Conservation (phyloP, 176 grass and related monocot species). For the Bromus sterilis region DNA sequence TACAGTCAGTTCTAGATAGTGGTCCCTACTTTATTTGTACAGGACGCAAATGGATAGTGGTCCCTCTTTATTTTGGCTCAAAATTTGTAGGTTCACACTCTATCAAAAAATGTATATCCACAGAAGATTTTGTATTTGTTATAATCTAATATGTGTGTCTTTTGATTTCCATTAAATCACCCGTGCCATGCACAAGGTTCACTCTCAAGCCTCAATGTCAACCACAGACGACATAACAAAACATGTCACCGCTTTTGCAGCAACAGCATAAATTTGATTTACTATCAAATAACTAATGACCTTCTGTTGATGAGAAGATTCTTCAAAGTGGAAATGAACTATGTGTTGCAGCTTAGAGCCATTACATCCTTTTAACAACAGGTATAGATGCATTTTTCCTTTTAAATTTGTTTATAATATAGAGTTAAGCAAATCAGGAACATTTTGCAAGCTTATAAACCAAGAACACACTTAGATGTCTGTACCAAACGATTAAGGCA, state of each 20-base stretch:
- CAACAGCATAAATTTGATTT: slow-evolving; percentile 3
- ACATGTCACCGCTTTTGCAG: neutral
- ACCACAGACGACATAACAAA: neutral
- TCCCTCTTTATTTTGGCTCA: neutral
- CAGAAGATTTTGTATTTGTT: neutral
- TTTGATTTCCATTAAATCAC: neutral
- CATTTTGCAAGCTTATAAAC: neutral
- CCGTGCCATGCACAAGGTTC: neutral
- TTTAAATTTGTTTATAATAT: slow-evolving; percentile 7
- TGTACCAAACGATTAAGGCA: neutral
- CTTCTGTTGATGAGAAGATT: neutral
- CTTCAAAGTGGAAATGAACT: neutral
- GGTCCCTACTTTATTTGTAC: neutral
- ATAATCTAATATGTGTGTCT: neutral
- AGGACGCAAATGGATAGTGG: neutral
- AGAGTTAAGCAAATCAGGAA: neutral
- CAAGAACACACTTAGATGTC: slow-evolving; percentile 11
- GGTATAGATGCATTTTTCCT: neutral
- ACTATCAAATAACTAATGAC: slow-evolving; percentile 3
- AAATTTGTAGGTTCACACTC: neutral
- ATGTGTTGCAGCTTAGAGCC: neutral
- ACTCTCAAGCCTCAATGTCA: neutral
- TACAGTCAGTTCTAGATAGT: neutral
- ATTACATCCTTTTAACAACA: neutral
- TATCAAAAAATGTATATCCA: neutral